phyloP scores from a whole-genome alignment of 2,329 filamentous ascomycete genomes.

The Ophiocordyceps camponoti-floridani region DNA sequence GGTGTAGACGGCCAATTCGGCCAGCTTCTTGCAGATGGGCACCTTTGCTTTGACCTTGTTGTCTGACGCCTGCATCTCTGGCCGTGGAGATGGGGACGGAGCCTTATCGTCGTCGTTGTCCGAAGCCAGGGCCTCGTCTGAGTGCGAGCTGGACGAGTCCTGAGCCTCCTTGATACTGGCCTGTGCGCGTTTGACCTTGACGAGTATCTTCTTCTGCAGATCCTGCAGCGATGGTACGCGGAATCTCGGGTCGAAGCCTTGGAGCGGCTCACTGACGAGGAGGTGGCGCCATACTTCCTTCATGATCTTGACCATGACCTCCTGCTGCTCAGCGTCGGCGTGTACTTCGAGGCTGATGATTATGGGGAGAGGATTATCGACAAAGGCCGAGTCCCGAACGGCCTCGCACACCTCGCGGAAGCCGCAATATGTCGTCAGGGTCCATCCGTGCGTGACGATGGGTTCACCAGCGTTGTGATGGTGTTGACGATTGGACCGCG shows the following conservation, averaged over 20 bases:
- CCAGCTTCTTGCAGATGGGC: slow-evolving; percentile 51
- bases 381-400: slow-evolving; percentile 64
- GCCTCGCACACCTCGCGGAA: slow-evolving; percentile 77
- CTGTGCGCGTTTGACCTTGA: slow-evolving; percentile 56
- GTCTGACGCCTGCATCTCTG: slow-evolving; percentile 4
- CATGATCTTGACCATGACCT: slow-evolving; percentile 89
- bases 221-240: slow-evolving; percentile 53
- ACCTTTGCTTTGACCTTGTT: slow-evolving; percentile 24
- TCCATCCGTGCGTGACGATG: slow-evolving; percentile 67
- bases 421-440: slow-evolving; percentile 66
- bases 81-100: neutral
- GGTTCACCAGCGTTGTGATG: slow-evolving; percentile 41
- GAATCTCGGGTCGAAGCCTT: slow-evolving; percentile 31
- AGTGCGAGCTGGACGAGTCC: slow-evolving; percentile 10
- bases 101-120: slow-evolving; percentile 2
- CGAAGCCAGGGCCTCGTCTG: slow-evolving; percentile 9
- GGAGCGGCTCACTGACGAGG: slow-evolving; percentile 43
- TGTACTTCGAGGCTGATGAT: slow-evolving; percentile 92
- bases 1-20: slow-evolving; percentile 68
- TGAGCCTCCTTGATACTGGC: slow-evolving; percentile 12
- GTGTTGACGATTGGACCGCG: slow-evolving; percentile 5
- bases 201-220: slow-evolving; percentile 60
- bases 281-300: slow-evolving; percentile 65
- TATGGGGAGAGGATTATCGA: slow-evolving; percentile 57
- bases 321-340: slow-evolving; percentile 64